Base-by-base conservation (phyloP, 176 grass and related monocot genomes). In the Eragrostis nindensis region DNA sequence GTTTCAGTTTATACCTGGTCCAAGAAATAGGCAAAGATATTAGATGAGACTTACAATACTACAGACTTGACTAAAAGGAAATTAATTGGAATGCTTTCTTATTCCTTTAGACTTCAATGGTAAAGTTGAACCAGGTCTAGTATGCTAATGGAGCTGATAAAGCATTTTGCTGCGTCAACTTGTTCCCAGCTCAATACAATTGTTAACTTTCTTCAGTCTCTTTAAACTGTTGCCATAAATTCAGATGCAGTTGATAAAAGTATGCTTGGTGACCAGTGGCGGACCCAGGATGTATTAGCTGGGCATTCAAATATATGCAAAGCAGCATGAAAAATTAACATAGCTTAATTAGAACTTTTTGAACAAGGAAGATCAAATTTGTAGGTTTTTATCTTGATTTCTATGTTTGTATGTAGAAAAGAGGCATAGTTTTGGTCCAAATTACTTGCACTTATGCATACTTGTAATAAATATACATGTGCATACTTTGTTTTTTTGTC, bases 21-120 rank as follows among this genome's bases (percentile, higher is more conserved):
- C 66, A 80, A 68, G 48, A 68, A 59, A 47, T 45, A 47, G 24
- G 40, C 39, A 46, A 32, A 68, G 36, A n/a, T n/a, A n/a, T n/a
- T 10, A 25, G 62, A 16, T 17, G 18, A 19, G 18, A 69, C 9
- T 9, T 45, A 39, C 65, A 44, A 57, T 45, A 25, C 26, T 6
- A 27, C 16, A 30, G n/a, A 15, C 78, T 29, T 43, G 36, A 25
- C 14, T 57, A 21, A 14, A 26, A n/a, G 48, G 39, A 29, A 16
- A 41, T 67, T 68, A 0, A 54, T 68, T 22, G 27, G 15, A 80
- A 30, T 44, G 24, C 14, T 44, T 43, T 69, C 6, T 53, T 15
- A 3, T 11, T 79, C 36, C 19, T 78, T 67, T 29, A 41, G 26
- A 64, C 6, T 44, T 44, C 42, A 44, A 8, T 44, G 11, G 25